Evolutionary conservation across 1,139 yeast genomes (phyloP), one percentile per base, ranked within the genome.

Genomic region (Debaryomycetaceae sp.): DNA sequence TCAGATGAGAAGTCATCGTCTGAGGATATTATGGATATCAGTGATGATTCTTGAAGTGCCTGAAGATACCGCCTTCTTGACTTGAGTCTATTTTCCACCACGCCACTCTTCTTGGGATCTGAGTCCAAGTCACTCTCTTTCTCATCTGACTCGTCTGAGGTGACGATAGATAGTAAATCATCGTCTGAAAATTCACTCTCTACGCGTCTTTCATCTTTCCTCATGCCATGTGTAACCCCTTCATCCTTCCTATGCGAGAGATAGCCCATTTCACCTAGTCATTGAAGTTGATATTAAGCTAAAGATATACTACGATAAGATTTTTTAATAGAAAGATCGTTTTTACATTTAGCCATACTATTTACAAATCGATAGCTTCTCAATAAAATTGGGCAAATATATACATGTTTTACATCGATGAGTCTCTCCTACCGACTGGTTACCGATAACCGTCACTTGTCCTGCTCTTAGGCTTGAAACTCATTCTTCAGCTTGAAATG

Each of bases 1-100:
- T 41, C 42, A 7, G 45, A 46, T 7, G 47, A 42, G 7, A 45
- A 46, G 14, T 50, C 53, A 5, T 51, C 52, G 37, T 50, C 53
- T 31, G 50, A 47, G 6, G 45, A 23, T 31, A 54, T 59, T 14
- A 54, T 49, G 1, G 60, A 51, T 17, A 58, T 52, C 60, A 56
- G 59, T 11, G 31, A 27, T 27, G 31, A 11, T 11, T 27, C 11
- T 11, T 27, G 31, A 27, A 27, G 31, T 27, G 31, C 31, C 11
- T 27, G 31, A 8, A 27, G 31, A 27, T 27, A 11, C 4, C 8
- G 8, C 11, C 11, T 27, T 11, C 31, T 27, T 4, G 31, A 27
- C 31, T 27, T 27, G 31, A 27, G 31, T 27, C 31, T 27, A 27
- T 27, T 27, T 27, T 27, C 31, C 8, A 27, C 31, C 4, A 27